Conservation (phyloP, 1,284 basidiomycete genomes). For the Naganishia liquefaciens region DNA sequence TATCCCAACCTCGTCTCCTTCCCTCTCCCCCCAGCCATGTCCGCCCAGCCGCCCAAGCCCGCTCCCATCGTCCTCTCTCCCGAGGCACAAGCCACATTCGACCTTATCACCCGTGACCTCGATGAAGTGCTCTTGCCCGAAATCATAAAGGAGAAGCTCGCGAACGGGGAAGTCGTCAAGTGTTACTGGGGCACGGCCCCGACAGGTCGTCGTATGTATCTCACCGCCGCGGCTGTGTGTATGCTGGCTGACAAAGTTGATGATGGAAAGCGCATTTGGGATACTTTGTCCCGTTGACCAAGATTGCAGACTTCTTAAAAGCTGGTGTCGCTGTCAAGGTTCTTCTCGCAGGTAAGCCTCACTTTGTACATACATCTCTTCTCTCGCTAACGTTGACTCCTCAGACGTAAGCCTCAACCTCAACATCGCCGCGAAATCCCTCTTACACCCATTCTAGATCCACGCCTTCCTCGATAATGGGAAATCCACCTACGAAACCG, state of each 20-base stretch:
- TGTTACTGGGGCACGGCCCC: slow-evolving; percentile 93
- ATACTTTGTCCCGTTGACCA: slow-evolving; percentile 92
- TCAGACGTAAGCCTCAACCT: slow-evolving; percentile 14
- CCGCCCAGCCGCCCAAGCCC: slow-evolving; percentile 14
- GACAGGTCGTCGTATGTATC: slow-evolving; percentile 81
- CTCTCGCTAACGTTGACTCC: background rate
- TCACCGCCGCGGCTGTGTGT: background rate
- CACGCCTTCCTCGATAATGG: slow-evolving; percentile 98
- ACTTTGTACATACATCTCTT: background rate
- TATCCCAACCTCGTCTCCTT: background rate
- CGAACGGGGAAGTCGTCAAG: slow-evolving; percentile 73
- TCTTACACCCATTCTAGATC: slow-evolving; percentile 61
- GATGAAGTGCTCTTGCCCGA: slow-evolving; percentile 89
- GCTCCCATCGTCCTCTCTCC: slow-evolving; percentile 15
- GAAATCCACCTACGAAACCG: slow-evolving; percentile 94
- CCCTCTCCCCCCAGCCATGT: background rate
- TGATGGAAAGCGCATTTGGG: slow-evolving; percentile 78
- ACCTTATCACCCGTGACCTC: slow-evolving; percentile 81
- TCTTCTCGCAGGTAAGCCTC: slow-evolving; percentile 72
- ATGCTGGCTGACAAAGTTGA: background rate
- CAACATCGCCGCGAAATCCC: slow-evolving; percentile 34
- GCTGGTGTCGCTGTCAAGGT: slow-evolving; percentile 91
- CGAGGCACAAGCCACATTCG: slow-evolving; percentile 64
- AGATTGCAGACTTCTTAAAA: slow-evolving; percentile 93
- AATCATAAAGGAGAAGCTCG: slow-evolving; percentile 75